phyloP scores from a whole-genome alignment of 176 grass and related monocot genomes.

The Carex parvula region DNA sequence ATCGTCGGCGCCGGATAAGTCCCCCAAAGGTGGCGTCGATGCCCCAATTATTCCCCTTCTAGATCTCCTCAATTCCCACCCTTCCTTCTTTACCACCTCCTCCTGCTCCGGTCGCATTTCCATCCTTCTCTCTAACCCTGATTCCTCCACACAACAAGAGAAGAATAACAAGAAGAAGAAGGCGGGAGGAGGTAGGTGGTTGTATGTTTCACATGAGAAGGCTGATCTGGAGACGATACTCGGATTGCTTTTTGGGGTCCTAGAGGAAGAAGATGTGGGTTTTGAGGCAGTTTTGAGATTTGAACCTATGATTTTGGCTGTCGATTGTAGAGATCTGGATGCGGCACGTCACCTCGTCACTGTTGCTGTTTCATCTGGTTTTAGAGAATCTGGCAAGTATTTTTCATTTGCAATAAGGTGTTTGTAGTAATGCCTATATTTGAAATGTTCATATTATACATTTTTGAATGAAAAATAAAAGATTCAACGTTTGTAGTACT shows the following conservation, averaged over 20 bases:
- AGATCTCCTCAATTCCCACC: constrained; percentile 53
- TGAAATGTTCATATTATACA: background rate
- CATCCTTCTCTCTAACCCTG: constrained; percentile 54
- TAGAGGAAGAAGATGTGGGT: constrained; percentile 20
- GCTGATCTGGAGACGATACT: constrained; percentile 50
- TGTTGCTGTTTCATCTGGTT: constrained; percentile 54
- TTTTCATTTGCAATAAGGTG: background rate
- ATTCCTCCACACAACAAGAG: background rate
- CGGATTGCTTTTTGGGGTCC: constrained; percentile 49
- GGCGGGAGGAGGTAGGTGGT: constrained; percentile 69
- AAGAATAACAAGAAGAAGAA: constrained; percentile 70
- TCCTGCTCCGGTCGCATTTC: constrained; percentile 97
- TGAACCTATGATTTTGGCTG: constrained; percentile 80
- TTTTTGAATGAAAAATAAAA: background rate
- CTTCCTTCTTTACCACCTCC: constrained; percentile 82
- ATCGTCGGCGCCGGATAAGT: constrained; percentile 77
- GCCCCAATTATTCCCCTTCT: constrained; percentile 58
- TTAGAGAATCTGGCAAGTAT: constrained; percentile 77
- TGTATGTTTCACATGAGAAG: constrained; percentile 79
- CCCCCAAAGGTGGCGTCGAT: constrained; percentile 81
- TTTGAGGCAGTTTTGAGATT: constrained; percentile 84
- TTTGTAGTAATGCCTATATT: background rate
- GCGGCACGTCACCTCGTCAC: constrained; percentile 52
- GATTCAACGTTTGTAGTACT: background rate
- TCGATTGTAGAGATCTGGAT: constrained; percentile 66